Evolutionary conservation across 1,139 yeast species (phyloP).

Genomic region (Kodamaea plutei): DNA sequence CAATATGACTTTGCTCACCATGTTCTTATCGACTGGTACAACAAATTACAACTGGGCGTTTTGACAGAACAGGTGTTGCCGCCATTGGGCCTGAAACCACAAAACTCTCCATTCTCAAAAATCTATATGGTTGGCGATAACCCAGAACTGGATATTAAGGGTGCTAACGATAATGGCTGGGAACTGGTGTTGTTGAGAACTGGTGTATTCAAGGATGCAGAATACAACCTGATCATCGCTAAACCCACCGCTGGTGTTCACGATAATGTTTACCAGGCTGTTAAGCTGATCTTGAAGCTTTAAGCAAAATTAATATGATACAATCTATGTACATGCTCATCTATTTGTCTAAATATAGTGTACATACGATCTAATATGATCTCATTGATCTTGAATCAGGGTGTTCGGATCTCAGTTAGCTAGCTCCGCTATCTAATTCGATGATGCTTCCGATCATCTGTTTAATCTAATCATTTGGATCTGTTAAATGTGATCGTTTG

Average conservation of each 20-base stretch:
- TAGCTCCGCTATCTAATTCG: too few species aligned
- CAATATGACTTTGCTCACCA: conserved; percentile 85
- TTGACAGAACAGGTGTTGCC: conserved; percentile 31
- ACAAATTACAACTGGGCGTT: conserved; percentile 28
- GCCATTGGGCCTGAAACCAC: conserved; percentile 32
- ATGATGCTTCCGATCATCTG: too few species aligned
- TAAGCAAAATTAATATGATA: too few species aligned
- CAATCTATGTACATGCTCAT: too few species aligned
- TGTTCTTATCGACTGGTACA: conserved; percentile 58
- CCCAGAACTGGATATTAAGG: conserved; percentile 86
- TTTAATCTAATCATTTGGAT: too few species aligned
- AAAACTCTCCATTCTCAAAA: conserved; percentile 41
- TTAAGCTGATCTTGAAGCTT: too few species aligned
- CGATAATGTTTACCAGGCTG: conserved; percentile 47
- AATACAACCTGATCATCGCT: conserved; percentile 38
- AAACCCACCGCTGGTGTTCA: conserved; percentile 47
- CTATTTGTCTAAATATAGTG: too few species aligned
- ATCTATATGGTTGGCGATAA: conserved; percentile 97
- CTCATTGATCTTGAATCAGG: too few species aligned
- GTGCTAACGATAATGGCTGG: conserved; percentile 90
- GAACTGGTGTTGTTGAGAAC: conserved; percentile 76
- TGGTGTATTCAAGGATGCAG: conserved; percentile 80
- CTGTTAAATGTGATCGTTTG: too few species aligned
- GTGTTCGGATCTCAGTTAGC: too few species aligned
- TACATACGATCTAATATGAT: too few species aligned